Evolutionary conservation across 1,284 basidiomycete genomes (phyloP), one percentile per base, ranked within the genome.

Genomic region (Leucoagaricus sp.): DNA sequence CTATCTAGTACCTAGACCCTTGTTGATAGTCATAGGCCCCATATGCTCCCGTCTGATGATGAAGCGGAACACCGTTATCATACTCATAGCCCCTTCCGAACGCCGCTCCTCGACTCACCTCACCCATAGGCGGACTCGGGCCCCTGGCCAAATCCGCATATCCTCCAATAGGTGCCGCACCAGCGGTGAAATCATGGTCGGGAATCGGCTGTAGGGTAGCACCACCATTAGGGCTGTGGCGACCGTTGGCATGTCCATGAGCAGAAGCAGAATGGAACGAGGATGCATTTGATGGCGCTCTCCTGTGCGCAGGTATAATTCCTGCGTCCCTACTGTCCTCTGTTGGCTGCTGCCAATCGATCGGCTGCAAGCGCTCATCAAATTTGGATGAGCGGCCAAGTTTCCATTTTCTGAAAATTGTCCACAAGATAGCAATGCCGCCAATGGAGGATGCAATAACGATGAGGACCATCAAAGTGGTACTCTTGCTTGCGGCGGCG

Each of bases 401-500:
- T 77, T 94, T 94, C 89, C 89, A 93, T 74, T 94, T 94, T 75
- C 93, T 87, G 80, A 94, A 91, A 65, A 92, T 76, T 34, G 92
- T 94, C 90, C 90, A 95, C 61, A 87, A 79, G 61, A 93, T 83
- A 52, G 80, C 79, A 33, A 86, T 71, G 38, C 81, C 85, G 61
- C 85, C 93, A 44, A 93, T 68, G 44, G 81, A 83, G 4, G 85
- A 79, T 8, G 84, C 90, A 49, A 91, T 76, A 41, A 85, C 83
- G 62, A 92, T 86, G 64, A 95, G 76, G 48, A 85, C 77, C 23
- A 89, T 92, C 56, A 92, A 68, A 4, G 89, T 84, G 21, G 85
- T 86, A 60, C 85, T 78, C 36, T 87, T 81, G 46, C 67, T 59
- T 45, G 63, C 60, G n/a, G 64, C 58, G 33, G 80, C 72, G 51